A percentile compares a stretch with the other conserved stretches of the same genome.
Conservation (phyloP, 192 early-diverging fungal genomes). For the Funneliformis geosporum region DNA sequence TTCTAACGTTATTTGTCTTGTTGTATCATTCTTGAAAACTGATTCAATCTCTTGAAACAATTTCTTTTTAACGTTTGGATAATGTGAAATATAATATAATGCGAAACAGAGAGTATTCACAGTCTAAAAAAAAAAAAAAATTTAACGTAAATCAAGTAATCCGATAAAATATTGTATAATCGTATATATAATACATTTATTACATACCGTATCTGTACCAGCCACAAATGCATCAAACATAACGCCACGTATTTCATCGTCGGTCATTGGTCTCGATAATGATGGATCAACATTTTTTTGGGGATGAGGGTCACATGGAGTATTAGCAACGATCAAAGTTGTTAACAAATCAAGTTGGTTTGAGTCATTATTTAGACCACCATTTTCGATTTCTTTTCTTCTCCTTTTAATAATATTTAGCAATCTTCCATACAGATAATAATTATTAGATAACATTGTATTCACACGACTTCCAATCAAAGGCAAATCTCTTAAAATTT, state of each 20-base stretch:
- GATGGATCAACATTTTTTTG: background rate
- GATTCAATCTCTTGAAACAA: background rate
- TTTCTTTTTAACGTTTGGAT: conserved; percentile 14
- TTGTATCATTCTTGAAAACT: background rate
- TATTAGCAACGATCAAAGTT: conserved; percentile 2
- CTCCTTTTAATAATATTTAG: conserved; percentile 15
- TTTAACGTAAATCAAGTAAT: no score
- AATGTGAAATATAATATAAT: background rate
- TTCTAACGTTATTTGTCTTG: background rate
- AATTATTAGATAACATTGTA: background rate
- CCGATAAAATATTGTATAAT: no score
- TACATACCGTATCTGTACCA: conserved; percentile 15
- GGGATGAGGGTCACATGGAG: background rate
- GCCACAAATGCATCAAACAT: conserved; percentile 17
- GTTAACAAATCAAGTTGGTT: conserved; percentile 24
- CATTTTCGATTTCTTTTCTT: conserved; percentile 26
- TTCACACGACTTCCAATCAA: conserved; percentile 13
- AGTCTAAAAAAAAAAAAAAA: background rate
- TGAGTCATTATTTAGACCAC: background rate
- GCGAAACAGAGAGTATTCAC: conserved; percentile 6
- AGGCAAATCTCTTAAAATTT: conserved; percentile 30
- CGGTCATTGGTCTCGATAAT: background rate
- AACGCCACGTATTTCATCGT: conserved; percentile 11
- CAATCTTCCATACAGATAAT: conserved; percentile 1
- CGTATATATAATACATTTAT: background rate